Base-by-base conservation (phyloP, 441 rosid species). In the Jatropha podagrica region DNA sequence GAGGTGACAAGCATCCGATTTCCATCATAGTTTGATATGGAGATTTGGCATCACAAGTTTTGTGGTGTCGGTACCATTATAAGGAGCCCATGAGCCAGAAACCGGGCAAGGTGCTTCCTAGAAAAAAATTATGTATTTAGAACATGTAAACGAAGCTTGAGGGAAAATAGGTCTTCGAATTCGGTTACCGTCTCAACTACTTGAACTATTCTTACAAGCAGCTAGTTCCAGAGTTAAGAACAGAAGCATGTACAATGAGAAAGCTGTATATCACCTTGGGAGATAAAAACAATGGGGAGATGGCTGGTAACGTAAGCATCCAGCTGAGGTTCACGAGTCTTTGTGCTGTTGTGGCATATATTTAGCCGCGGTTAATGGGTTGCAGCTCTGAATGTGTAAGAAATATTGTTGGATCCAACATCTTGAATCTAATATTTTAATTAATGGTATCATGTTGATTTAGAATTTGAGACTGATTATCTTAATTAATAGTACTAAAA, bases 1-100 rank as follows among this genome's bases (percentile, higher is more conserved):
- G 92, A 74, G 89, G 87, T 72, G 86, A 88, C 66, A 81, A 91
- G 70, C 81, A 83, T 74, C 87, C 90, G 3, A 78, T 95, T 55
- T 82, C 81, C 1, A 66, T 93, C 66, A 44, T 69, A 64, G 60
- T 82, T 58, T 89, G 84, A 85, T 74, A 7, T 32, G 73, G 59
- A 56, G 65, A 69, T 51, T 26, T 63, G n/a, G 55, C 5, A 9
- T 15, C 13, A 23, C 44, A 51, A 72, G 8, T 62, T 49, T 26
- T 9, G 10, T 38, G 49, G 59, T 42, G 42, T 65, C 26, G 38
- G 13, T 60, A 23, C 23, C 65, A 7, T 51, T 38, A 14, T 0
- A n/a, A 64, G n/a, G 69, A 63, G 10, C 18, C 62, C 51, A 70
- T 37, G 69, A 63, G 10, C 18, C 51, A 70, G 38, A 38, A 58